Conservation (phyloP, 306 rosid species). For the Aeschynomene evenia region DNA sequence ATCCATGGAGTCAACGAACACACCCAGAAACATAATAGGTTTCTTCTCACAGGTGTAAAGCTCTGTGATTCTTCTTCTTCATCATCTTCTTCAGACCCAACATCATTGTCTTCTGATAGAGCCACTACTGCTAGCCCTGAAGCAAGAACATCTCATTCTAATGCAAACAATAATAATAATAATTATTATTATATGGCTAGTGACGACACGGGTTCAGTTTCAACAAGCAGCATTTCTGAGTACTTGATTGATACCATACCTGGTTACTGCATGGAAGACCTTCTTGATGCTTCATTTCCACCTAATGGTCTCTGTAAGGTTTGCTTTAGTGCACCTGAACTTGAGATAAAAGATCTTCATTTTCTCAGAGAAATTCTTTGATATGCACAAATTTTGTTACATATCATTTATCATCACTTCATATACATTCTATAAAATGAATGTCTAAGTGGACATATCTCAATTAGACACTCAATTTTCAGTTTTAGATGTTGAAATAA, state of each 20-base stretch:
- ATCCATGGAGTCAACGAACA: slow-evolving; percentile 65
- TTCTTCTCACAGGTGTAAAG: slow-evolving; percentile 72
- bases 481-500: no score
- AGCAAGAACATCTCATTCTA: slow-evolving; percentile 22
- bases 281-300: slow-evolving; percentile 57
- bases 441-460: no score
- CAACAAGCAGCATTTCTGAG: slow-evolving; percentile 70
- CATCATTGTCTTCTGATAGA: slow-evolving; percentile 29
- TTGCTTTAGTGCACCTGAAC: slow-evolving; percentile 24
- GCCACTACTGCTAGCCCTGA: slow-evolving; percentile 20
- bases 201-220: slow-evolving; percentile 52
- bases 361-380: no score
- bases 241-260: slow-evolving; percentile 73
- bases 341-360: background rate
- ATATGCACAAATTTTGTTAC: no score
- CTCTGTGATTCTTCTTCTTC: slow-evolving; percentile 39
- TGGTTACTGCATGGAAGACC: slow-evolving; percentile 76
- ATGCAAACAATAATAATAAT: slow-evolving; percentile 28
- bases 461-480: no score
- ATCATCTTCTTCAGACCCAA: slow-evolving; percentile 23
- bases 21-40: slow-evolving; percentile 63
- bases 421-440: no score
- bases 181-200: background rate
- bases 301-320: slow-evolving; percentile 58
- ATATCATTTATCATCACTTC: no score